Conservation (phyloP, 805 yeast genomes). For the Candida railenensis region DNA sequence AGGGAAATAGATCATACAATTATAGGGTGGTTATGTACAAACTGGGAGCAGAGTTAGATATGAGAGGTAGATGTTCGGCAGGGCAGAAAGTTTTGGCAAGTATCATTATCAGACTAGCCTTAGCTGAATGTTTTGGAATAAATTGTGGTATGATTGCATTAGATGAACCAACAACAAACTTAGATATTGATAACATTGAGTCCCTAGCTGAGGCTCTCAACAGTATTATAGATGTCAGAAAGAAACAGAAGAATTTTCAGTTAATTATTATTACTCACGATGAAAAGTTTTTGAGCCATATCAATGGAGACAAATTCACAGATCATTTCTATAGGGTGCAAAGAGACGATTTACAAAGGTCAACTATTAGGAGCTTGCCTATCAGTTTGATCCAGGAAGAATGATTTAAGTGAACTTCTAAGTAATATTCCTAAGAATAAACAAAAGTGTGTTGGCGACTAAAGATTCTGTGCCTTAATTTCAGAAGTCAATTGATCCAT, state of each 20-base stretch:
- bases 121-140: slow-evolving; percentile 93
- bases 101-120: slow-evolving; percentile 83
- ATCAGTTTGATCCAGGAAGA: slow-evolving; percentile 37
- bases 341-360: slow-evolving; percentile 78
- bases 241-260: slow-evolving; percentile 84
- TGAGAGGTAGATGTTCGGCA: slow-evolving; percentile 98
- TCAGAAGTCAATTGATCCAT: background rate
- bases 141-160: slow-evolving; percentile 94
- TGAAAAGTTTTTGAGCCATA: slow-evolving; percentile 80
- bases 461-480: background rate
- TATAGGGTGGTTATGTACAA: slow-evolving; percentile 95
- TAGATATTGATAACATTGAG: slow-evolving; percentile 86
- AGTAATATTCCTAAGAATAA: too few species aligned
- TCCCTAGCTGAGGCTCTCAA: slow-evolving; percentile 80
- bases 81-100: slow-evolving; percentile 96
- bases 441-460: background rate
- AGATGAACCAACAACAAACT: slow-evolving; percentile 97
- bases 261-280: slow-evolving; percentile 95
- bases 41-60: slow-evolving; percentile 87
- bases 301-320: slow-evolving; percentile 82
- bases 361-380: slow-evolving; percentile 60
- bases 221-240: slow-evolving; percentile 71
- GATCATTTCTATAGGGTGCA: slow-evolving; percentile 83
- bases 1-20: slow-evolving; percentile 71
- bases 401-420: too few species aligned